Base-by-base conservation (phyloP, 1,284 basidiomycete species). In the Austroboletus niveus region DNA sequence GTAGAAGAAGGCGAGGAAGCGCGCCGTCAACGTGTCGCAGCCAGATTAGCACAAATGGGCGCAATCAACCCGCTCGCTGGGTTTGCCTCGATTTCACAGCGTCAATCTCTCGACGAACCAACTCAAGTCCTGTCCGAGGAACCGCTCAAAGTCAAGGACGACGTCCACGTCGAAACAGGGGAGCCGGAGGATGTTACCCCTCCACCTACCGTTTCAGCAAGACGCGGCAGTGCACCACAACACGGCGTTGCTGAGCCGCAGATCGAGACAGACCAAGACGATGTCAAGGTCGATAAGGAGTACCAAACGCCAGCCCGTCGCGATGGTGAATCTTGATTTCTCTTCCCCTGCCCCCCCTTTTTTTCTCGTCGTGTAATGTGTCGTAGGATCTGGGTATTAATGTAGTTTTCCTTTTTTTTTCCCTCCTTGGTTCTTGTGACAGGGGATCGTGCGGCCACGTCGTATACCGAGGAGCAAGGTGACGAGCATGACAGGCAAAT, bases 11-110 rank as follows among this genome's bases (percentile, higher is more conserved):
- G 81, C 31, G 82, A 80, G 54, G 73, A 64, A 31, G 68, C 75
- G 5, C 78, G 80, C 34, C 75, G 77, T 34, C 76, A 76, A 57
- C 79, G 79, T 51, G 78, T 85, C 35, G 78, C 82, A n/a, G 84
- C 82, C 56, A 77, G 75, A 43, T 63, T 87, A 40, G 79, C 80
- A 3, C 80, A 82, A 68, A 82, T 81, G 72, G 85, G 84, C 11
- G 87, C 80, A 24, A 71, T 85, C 60, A 87, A 85, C 61, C 81
- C 83, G 1, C 76, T 85, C 53, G 72, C 77, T 15, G 69, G 60
- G 20, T 57, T 43, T 11, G 59, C 69, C 0, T 70, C 70, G 9
- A 69, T 73, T 48, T 70, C 74, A 4, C 68, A 63, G 10, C 69
- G 67, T 32, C 60, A 57, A 31, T 51, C 57, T 4, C 17, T 45